Base-by-base conservation (phyloP, 2,329 filamentous ascomycete species). In the Penicillium sp. region DNA sequence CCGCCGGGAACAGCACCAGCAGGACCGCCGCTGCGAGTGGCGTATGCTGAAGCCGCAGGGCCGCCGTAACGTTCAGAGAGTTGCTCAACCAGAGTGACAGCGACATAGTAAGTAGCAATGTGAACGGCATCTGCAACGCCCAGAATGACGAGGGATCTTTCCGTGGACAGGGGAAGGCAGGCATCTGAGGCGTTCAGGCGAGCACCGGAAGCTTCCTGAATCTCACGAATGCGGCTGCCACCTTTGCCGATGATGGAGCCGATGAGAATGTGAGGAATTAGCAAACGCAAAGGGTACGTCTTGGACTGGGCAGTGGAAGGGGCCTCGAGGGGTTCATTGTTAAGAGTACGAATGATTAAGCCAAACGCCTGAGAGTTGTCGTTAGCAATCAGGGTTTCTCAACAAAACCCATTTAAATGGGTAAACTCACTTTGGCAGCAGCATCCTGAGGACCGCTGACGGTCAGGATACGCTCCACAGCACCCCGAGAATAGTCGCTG, bases 171-270 rank as follows among this genome's bases (percentile, higher is more conserved):
- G 45, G 94, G 94, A 52, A 99, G 83, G 71, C 92, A 96, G 5
- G 91, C 88, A 73, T 97, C 94, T 7, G 94, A 99, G 26, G 94
- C 94, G 74, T 99, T 99, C 42, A 99, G 84, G 59, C 95, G 89
- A 50, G 94, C 94, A 57, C 95, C 95, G 14, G 94, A 99, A 18
- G 92, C 92, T 72, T 99, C 94, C 74, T 99, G 94, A 59, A 99
- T 99, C 77, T 99, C 94, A 62, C 94, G 91, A 72, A 99, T 99
- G 61, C 94, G 88, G 56, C 92, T 89, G 62, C 94, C 94, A 60
- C 89, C 91, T 79, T 99, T 99, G 68, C 94, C 94, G 74, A 99
- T 99, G 76, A 99, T 97, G 57, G 93, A 97, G 48, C 94, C 94
- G 67, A 99, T 99, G 54, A 99, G 84, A 66, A 99, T 94, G 71